Base-by-base conservation (phyloP, 257 asterid species). In the Forsythia suspensa region DNA sequence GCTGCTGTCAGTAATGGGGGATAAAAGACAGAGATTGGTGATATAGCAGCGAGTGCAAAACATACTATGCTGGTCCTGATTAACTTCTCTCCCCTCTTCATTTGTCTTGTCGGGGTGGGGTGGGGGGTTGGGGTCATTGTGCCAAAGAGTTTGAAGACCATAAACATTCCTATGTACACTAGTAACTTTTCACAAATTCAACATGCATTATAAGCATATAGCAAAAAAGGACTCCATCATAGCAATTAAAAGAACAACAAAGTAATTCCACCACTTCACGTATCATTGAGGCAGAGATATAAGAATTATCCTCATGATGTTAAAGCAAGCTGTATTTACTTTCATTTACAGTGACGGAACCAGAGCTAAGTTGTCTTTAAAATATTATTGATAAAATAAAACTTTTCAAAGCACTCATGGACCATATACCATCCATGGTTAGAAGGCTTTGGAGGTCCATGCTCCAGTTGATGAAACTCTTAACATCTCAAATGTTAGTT, bases 301-400 rank as follows among this genome's bases (percentile, higher is more conserved):
- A 41, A 72, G 40, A 36, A 72, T 41, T 43, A 42, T 72, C 40
- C 63, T 5, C 42, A 44, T 20, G 18, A 42, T 43, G 9, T 70
- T 43, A 21, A 12, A 9, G 57, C 44, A 61, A 71, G 20, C 39
- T 5, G 39, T n/a, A 29, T 52, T 55, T 74, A 40, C 34, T 63
- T 55, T 43, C 18, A 44, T 48, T 65, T 41, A 66, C 40, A 77
- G 59, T 34, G 76, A 69, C 68, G 41, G 67, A 37, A 51, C 57
- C 24, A 78, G 72, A 51, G 71, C 65, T 40, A 77, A 38, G 38
- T 66, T 29, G 34, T 29, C 34, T 29, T 29, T 29, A 29, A 29
- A 29, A 29, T 29, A 29, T 29, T 29, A 29, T 29, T 21, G 18
- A 68, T 48, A 72, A 21, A 57, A 71, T 10, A 20, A 39, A 71